These are phyloP conservation scores for Cladosporium sp. DNA, from an alignment of 2,329 filamentous ascomycete species.

Conservation along the genomic window DNA sequence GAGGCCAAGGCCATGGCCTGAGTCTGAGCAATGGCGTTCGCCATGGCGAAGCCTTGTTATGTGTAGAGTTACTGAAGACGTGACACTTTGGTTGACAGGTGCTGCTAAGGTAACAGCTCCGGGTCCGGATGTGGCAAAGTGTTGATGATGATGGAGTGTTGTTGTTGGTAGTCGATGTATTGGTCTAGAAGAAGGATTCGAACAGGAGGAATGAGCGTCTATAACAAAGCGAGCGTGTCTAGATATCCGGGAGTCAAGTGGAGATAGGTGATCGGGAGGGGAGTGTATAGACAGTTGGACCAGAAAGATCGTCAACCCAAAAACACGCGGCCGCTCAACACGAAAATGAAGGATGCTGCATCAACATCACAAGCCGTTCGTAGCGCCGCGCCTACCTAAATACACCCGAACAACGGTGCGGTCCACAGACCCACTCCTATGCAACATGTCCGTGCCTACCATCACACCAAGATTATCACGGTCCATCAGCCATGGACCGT, in stretches of 20 bases:
- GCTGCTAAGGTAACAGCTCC: conserved; percentile 18
- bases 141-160: background rate
- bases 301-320: conserved; percentile 18
- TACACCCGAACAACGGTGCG: conserved; percentile 20
- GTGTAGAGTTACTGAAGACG: conserved; percentile 10
- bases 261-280: conserved; percentile 10
- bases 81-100: conserved; percentile 8
- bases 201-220: conserved; percentile 15
- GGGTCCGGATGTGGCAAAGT: background rate
- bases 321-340: conserved; percentile 21
- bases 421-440: conserved; percentile 12
- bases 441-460: conserved; percentile 16
- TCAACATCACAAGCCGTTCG: conserved; percentile 19
- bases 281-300: conserved; percentile 12
- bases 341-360: conserved; percentile 21
- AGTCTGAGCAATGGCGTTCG: conserved; percentile 15
- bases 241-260: conserved; percentile 16
- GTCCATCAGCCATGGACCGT: background rate
- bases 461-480: conserved; percentile 7
- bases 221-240: conserved; percentile 18
- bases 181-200: conserved; percentile 1
- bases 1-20: conserved; percentile 19
- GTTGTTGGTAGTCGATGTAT: background rate
- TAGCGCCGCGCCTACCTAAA: conserved; percentile 19
- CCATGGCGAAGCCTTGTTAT: conserved; percentile 17